These are phyloP conservation scores for Auxenochlorella pyrenoidosa DNA, from an alignment of 139 green algal species.

Conservation along the genomic window DNA sequence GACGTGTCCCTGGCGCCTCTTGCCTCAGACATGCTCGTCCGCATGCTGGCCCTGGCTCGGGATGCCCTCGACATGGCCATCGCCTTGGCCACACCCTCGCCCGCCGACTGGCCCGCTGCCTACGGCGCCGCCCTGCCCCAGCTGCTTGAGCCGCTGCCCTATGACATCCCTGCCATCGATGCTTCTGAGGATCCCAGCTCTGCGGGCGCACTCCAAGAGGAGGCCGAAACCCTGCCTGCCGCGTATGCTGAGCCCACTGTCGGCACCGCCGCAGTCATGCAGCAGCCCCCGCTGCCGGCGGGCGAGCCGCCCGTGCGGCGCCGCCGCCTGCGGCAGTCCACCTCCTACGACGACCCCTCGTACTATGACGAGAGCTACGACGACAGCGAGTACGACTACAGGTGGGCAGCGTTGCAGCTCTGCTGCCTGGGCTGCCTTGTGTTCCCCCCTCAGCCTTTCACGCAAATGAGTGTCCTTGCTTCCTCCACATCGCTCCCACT, in stretches of 20 bases:
- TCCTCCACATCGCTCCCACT: background rate
- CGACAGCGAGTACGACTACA: background rate
- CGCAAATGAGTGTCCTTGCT: too few relatives aligned
- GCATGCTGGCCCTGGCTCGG: background rate
- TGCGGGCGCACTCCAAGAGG: background rate
- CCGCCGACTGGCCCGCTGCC: slow-evolving; percentile 5
- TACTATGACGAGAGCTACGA: background rate
- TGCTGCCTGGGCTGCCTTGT: too few relatives aligned
- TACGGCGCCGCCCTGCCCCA: background rate
- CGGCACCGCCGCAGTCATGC: background rate
- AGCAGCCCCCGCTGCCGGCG: background rate
- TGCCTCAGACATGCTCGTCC: background rate
- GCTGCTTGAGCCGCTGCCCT: too few relatives aligned
- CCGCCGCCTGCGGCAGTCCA: background rate
- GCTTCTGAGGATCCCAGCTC: background rate
- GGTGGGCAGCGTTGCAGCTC: background rate
- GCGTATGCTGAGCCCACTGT: background rate
- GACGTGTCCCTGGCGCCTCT: background rate
- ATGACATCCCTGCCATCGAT: background rate
- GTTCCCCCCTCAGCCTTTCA: too few relatives aligned
- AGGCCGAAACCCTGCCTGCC: background rate
- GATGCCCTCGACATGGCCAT: background rate
- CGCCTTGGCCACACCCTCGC: background rate
- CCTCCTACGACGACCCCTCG: background rate
- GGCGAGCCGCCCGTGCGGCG: background rate